Conservation (phyloP, 352 stramenopile species). For the Phytophthora pistaciae region DNA sequence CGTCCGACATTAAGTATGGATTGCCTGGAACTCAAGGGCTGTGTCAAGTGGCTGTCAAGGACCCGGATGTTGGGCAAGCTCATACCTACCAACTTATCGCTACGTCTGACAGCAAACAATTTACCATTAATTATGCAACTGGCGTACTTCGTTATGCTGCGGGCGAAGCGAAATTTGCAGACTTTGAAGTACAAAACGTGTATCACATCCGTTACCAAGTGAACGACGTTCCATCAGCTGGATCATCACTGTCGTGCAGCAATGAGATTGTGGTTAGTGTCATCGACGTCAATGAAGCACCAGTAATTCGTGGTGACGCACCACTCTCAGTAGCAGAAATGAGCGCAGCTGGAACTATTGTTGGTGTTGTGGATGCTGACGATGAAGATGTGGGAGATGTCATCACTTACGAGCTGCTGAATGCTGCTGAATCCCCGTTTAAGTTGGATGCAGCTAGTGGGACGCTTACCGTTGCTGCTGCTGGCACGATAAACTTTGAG, state of each 20-base stretch:
- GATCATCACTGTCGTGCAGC: conserved; percentile 48
- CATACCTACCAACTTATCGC: conserved; percentile 61
- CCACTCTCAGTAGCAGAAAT: conserved; percentile 42
- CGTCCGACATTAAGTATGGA: conserved; percentile 36
- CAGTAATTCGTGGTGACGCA: conserved; percentile 21
- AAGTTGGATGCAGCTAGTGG: conserved; percentile 17
- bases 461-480: conserved; percentile 17
- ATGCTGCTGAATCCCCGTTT: conserved; percentile 9
- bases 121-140: conserved; percentile 36
- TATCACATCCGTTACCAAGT: conserved; percentile 60
- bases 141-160: conserved; percentile 43
- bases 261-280: conserved; percentile 54
- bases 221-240: conserved; percentile 50
- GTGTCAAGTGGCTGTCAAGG: conserved; percentile 47
- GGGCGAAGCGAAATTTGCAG: conserved; percentile 27
- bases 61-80: conserved; percentile 48
- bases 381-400: conserved; percentile 28
- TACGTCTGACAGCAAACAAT: conserved; percentile 31
- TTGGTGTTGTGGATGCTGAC: conserved; percentile 22
- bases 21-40: conserved; percentile 42
- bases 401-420: conserved; percentile 21
- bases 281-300: conserved; percentile 62
- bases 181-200: conserved; percentile 54
- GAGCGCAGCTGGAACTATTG: conserved; percentile 16
- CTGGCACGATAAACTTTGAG: conserved; percentile 31